phyloP scores from a whole-genome alignment of 2,329 filamentous ascomycete genomes.

The Ophiognomonia clavigignenti-juglandacearum region DNA sequence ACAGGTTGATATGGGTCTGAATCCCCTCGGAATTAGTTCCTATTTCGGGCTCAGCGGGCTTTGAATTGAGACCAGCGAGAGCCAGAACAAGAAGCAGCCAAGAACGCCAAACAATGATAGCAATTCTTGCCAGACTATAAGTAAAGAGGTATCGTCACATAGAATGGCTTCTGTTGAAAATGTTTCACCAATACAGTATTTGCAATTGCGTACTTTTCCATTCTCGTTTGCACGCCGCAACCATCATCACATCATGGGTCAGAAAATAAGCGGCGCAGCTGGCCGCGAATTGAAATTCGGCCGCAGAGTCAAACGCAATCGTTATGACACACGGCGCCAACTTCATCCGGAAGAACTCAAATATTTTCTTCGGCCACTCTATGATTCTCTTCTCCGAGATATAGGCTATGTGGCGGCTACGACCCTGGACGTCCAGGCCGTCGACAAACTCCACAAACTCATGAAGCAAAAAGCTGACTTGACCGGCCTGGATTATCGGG shows the following conservation, averaged over 20 bases:
- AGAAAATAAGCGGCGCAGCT: not conserved
- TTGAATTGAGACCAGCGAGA: too few relatives aligned
- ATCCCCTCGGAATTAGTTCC: too few relatives aligned
- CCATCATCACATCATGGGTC: not conserved
- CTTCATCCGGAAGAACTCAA: not conserved
- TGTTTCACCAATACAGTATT: not conserved
- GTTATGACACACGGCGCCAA: not conserved
- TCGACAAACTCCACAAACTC: not conserved
- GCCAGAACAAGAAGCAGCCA: too few relatives aligned
- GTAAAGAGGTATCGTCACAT: not conserved
- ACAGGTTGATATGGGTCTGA: too few relatives aligned
- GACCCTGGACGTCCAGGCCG: not conserved
- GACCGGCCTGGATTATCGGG: not conserved
- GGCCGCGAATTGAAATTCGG: too few relatives aligned
- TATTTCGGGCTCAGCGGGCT: too few relatives aligned
- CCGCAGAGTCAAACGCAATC: not conserved
- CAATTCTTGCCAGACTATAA: too few relatives aligned
- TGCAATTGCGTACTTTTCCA: not conserved
- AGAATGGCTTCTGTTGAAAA: not conserved
- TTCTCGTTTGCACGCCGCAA: too few relatives aligned
- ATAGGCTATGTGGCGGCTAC: not conserved
- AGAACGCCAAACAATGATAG: too few relatives aligned
- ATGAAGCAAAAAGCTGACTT: conserved; percentile 2
- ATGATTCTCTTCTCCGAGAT: not conserved
- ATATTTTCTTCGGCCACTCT: not conserved